phyloP scores from a whole-genome alignment of 176 grass and related monocot species.

The Olyra latifolia region DNA sequence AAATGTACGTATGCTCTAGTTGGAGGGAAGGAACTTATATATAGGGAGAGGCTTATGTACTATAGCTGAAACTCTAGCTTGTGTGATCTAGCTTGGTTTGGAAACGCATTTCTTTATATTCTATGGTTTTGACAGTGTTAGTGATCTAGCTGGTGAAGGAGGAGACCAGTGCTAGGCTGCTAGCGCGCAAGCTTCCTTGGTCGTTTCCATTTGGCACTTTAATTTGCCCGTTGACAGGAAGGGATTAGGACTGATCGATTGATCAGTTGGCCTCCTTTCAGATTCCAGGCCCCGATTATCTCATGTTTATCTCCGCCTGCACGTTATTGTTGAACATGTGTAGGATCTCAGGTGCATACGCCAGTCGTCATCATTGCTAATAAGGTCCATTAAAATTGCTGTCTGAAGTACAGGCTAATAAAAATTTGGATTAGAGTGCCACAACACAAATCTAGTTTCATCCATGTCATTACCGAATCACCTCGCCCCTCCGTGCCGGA shows the following conservation, averaged over 20 bases:
- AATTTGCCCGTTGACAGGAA: background rate
- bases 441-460: no score
- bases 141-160: constrained; percentile 8
- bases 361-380: background rate
- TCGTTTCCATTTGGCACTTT: constrained; percentile 32
- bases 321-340: background rate
- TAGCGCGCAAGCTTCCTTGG: no score
- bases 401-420: no score
- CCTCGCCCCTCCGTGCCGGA: no score
- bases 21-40: no score
- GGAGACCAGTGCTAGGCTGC: background rate
- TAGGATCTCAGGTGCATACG: background rate
- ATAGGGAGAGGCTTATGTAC: constrained; percentile 28
- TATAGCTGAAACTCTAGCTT: constrained; percentile 28
- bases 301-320: background rate
- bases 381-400: background rate
- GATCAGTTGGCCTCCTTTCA: background rate
- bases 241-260: background rate
- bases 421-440: no score
- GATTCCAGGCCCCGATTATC: background rate
- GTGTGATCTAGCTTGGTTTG: background rate
- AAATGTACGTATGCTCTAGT: no score
- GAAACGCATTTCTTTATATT: background rate
- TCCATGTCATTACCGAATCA: no score
- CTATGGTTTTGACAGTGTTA: constrained; percentile 24